Evolutionary conservation across 2,329 filamentous ascomycete genomes (phyloP), one percentile per base, ranked within the genome.

Genomic region (Diaporthe caulivora): DNA sequence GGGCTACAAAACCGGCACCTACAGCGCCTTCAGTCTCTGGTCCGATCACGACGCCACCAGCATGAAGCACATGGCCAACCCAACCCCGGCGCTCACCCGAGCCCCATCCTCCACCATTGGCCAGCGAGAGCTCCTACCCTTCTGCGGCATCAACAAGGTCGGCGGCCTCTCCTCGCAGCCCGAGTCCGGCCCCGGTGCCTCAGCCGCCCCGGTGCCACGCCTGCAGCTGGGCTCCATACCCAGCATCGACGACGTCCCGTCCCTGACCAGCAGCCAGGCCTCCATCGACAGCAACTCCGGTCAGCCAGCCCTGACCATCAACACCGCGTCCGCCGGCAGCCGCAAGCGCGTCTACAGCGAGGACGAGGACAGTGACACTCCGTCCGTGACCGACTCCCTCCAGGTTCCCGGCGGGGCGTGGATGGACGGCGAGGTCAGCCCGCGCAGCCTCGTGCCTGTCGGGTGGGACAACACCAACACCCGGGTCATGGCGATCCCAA

Each of bases 1-100:
- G 81, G 96, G 96, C 74, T 98, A 98, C 88, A 97, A 97, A 86
- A 97, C 94, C 1, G 89, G 89, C 71, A 82, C 81, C 69, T 84
- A 86, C 80, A 83, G 81, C 75, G 85, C 84, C 77, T 91, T 90
- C 79, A 84, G 87, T 60, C 83, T 91, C 29, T 91, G 88, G 83
- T 80, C 83, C 69, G 85, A 87, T 24, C 72, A 69, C 69, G 72
- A 77, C 68, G 55, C 47, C 37, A 53, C 40, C 79, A 78, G 69
- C 77, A 75, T 55, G 78, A 58, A 55, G 72, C 37, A 49, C 65
- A 21, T 42, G 65, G 26, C 9, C 68, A n/a, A 37, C 53, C 9
- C 75, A 24, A 18, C 71, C 65, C 70, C 65, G 29, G 74, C 60
- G 69, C 78, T 54, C 72, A 77, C 37, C 76, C 80, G 18, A 77